phyloP scores from a whole-genome alignment of 1,284 basidiomycete species.

The Ustilago curta region DNA sequence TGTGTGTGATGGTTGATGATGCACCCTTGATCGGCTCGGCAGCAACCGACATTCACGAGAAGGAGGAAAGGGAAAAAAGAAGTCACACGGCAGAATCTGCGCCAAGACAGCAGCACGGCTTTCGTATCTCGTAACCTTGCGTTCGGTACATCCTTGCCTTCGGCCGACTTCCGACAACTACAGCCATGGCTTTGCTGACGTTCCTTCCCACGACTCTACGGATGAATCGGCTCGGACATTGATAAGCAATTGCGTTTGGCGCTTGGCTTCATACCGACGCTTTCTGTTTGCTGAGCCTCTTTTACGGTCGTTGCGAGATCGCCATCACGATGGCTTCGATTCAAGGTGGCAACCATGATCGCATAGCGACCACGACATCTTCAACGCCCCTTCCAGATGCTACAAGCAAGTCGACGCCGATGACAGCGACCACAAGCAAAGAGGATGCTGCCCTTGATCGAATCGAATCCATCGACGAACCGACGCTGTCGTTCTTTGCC shows the following conservation, averaged over 20 bases:
- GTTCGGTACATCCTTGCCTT: not conserved
- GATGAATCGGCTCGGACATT: slow-evolving; percentile 2
- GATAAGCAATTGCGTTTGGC: not conserved
- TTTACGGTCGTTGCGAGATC: not conserved
- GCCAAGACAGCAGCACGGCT: slow-evolving; percentile 9
- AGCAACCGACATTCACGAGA: slow-evolving; percentile 11
- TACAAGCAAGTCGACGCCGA: slow-evolving; percentile 4
- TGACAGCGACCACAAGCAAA: slow-evolving; percentile 14
- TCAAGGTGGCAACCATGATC: not conserved
- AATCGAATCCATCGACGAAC: slow-evolving; percentile 5
- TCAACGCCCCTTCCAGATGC: slow-evolving; percentile 9
- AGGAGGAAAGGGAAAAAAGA: not conserved
- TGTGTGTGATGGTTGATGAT: not conserved
- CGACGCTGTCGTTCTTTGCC: slow-evolving; percentile 18
- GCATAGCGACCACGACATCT: not conserved
- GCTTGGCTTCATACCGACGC: not conserved
- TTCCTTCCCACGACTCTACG: slow-evolving; percentile 4
- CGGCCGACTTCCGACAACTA: not conserved
- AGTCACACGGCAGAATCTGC: not conserved
- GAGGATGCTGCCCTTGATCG: slow-evolving; percentile 13
- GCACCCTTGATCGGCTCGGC: slow-evolving; percentile 6
- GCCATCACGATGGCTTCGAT: slow-evolving; percentile 7
- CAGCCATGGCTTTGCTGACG: not conserved
- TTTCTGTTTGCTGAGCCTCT: not conserved
- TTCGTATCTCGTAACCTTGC: not conserved